These are phyloP conservation scores for Geranium rotundifolium DNA, from an alignment of 345 rosid genomes.

Conservation along the genomic window DNA sequence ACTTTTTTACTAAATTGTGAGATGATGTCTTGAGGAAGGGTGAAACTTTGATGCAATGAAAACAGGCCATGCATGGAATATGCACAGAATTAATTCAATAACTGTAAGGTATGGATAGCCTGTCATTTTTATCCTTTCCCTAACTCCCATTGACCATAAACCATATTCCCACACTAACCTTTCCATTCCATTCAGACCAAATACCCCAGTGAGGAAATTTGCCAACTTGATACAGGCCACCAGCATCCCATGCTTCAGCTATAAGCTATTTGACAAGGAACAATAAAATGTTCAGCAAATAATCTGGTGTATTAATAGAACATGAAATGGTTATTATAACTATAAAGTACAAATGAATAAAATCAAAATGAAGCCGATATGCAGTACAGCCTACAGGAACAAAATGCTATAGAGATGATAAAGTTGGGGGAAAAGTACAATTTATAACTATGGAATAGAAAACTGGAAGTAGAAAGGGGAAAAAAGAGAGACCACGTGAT, in stretches of 20 bases:
- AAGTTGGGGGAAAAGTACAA: neutral
- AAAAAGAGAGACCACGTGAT: neutral
- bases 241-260: constrained; percentile 98
- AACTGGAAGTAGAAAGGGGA: neutral
- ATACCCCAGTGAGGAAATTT: constrained; percentile 88
- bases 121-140: neutral
- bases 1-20: too few species aligned
- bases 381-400: neutral
- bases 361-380: neutral
- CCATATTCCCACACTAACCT: constrained; percentile 37
- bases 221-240: constrained; percentile 98
- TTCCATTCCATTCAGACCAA: constrained; percentile 99
- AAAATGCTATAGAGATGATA: neutral
- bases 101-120: too few species aligned
- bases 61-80: too few species aligned
- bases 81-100: too few species aligned
- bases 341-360: neutral
- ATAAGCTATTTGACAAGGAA: constrained; percentile 49
- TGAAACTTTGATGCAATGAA: too few species aligned
- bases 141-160: neutral
- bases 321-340: neutral
- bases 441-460: neutral
- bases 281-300: neutral
- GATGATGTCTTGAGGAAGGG: too few species aligned
- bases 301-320: neutral